These are phyloP conservation scores for Sclerotinia subarctica DNA, from an alignment of 2,329 filamentous ascomycete species.

Conservation along the genomic window DNA sequence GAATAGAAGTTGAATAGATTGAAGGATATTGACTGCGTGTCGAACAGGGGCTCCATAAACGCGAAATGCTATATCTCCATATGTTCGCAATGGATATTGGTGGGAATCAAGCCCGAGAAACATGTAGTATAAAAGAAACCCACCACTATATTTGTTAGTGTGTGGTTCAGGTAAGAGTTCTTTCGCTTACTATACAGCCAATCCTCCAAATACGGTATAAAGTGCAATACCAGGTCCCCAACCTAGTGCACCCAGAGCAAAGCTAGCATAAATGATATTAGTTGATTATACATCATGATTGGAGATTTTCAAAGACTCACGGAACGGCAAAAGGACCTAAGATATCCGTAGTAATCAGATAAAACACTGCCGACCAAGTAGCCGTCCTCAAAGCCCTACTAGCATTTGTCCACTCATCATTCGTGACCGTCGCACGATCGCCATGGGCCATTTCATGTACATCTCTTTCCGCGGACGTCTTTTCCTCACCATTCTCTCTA, in stretches of 20 bases:
- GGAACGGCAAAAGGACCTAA: conserved; percentile 23
- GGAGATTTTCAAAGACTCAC: conserved; percentile 16
- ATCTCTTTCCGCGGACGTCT: background rate
- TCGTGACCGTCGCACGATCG: conserved; percentile 24
- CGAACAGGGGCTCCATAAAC: conserved; percentile 26
- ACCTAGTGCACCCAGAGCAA: conserved; percentile 17
- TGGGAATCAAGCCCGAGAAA: conserved; percentile 30
- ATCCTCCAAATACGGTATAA: conserved; percentile 26
- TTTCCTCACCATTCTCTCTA: conserved; percentile 6
- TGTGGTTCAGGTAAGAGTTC: too few species aligned
- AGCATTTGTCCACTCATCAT: conserved; percentile 47
- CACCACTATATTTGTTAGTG: conserved; percentile 12
- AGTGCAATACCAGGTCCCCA: conserved; percentile 26
- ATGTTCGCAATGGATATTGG: conserved; percentile 25
- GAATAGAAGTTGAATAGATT: conserved; percentile 22
- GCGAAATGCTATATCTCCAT: conserved; percentile 31
- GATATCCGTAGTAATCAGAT: conserved; percentile 26
- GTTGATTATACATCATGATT: background rate
- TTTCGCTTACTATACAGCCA: conserved; percentile 14
- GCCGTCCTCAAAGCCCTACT: conserved; percentile 46
- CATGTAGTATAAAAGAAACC: conserved; percentile 25
- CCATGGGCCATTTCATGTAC: background rate
- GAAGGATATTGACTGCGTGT: conserved; percentile 28
- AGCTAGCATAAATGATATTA: background rate
- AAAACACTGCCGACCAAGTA: conserved; percentile 45